These are phyloP conservation scores for Sphagnum magellanicum DNA, from an alignment of 228 moss, liverwort and hornwort species.

Conservation along the genomic window DNA sequence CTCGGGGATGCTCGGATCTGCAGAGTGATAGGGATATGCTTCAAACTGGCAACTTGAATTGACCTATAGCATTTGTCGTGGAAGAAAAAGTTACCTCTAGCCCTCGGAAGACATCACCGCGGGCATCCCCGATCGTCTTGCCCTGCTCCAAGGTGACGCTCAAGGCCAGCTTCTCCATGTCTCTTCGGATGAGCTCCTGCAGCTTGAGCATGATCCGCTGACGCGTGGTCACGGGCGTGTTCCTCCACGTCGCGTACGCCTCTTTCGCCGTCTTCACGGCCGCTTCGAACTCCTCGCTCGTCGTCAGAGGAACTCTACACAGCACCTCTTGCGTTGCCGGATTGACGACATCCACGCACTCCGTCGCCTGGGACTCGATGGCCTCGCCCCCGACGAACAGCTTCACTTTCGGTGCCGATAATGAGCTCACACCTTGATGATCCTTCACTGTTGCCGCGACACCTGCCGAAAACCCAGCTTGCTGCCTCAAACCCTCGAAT, in stretches of 20 bases:
- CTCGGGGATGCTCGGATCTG: not conserved
- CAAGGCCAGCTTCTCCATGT: constrained; percentile 86
- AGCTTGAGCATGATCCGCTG: constrained; percentile 94
- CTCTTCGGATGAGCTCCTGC: constrained; percentile 90
- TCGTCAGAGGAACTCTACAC: constrained; percentile 65
- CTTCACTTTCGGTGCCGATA: constrained; percentile 53
- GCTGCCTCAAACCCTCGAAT: too few relatives aligned
- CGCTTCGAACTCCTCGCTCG: constrained; percentile 60
- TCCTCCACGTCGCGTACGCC: constrained; percentile 72
- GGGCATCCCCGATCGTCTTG: constrained; percentile 79
- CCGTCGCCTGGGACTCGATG: constrained; percentile 56
- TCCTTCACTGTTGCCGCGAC: constrained; percentile 30
- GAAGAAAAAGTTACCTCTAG: constrained; percentile 38
- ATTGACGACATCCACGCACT: constrained; percentile 75
- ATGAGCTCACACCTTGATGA: constrained; percentile 3
- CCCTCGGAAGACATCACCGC: constrained; percentile 90
- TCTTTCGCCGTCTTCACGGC: constrained; percentile 75
- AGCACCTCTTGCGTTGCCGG: constrained; percentile 87
- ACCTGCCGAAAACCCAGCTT: constrained; percentile 18
- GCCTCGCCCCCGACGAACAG: constrained; percentile 69
- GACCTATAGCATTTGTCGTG: not conserved
- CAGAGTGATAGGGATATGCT: not conserved
- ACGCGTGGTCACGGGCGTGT: constrained; percentile 69
- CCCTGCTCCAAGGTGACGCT: constrained; percentile 86
- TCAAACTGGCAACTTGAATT: not conserved